Conservation (phyloP, 2,329 filamentous ascomycete genomes). For the Sporothrix humicola region DNA sequence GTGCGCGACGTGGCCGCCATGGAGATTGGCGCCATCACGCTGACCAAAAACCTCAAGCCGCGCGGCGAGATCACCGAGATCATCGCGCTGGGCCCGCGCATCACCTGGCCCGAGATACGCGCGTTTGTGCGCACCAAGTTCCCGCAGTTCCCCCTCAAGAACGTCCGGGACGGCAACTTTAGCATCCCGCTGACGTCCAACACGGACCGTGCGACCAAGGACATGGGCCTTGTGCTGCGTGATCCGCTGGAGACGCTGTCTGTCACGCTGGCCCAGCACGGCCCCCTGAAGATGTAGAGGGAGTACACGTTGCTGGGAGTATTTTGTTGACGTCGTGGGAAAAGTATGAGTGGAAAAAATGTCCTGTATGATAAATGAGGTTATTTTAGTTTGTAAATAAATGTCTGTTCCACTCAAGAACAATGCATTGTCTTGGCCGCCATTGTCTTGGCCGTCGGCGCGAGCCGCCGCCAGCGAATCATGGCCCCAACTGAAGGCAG, state of each 20-base stretch:
- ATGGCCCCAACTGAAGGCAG: no score
- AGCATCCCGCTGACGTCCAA: neutral
- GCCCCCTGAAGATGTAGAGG: neutral
- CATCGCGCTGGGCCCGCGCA: neutral
- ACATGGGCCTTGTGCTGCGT: slow-evolving; percentile 2
- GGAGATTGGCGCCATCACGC: slow-evolving; percentile 15
- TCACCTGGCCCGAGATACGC: slow-evolving; percentile 3
- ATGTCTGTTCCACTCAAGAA: neutral
- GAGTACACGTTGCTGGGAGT: no score
- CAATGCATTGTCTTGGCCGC: no score
- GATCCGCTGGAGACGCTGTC: neutral
- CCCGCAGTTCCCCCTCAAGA: slow-evolving; percentile 12
- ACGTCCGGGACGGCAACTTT: neutral
- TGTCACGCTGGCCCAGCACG: neutral
- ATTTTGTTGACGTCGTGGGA: no score
- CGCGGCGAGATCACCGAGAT: slow-evolving; percentile 21
- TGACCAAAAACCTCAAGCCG: neutral
- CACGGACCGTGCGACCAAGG: neutral
- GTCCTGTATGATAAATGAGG: neutral
- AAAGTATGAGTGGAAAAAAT: no score
- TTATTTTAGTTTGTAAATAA: neutral
- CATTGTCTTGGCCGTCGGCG: no score
- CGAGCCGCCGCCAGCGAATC: no score
- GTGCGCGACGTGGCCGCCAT: slow-evolving; percentile 33
- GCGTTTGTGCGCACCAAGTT: neutral